Percentiles rank a stretch among this genome's conserved stretches.
Evolutionary conservation across 73 alveolate genomes (phyloP).

Genomic region (Breviolum minutum): DNA sequence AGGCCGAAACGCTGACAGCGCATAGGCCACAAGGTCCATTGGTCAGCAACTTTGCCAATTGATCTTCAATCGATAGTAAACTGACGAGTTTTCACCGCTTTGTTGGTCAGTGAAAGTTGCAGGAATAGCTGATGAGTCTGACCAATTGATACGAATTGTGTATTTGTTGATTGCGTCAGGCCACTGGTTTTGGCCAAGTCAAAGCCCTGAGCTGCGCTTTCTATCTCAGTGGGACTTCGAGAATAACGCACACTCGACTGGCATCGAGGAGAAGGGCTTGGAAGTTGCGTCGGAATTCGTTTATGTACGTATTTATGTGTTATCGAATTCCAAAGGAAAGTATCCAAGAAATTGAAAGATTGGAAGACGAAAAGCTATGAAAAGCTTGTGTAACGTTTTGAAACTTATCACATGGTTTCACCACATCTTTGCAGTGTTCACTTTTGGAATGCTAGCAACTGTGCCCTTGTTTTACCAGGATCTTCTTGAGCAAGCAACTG

Average conservation of each 20-base stretch:
- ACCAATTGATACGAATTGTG: neutral
- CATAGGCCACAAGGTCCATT: too few relatives aligned
- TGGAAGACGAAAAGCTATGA: too few relatives aligned
- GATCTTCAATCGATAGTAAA: too few relatives aligned
- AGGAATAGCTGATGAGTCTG: too few relatives aligned
- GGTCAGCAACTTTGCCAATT: too few relatives aligned
- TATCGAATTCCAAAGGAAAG: neutral
- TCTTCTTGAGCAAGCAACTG: conserved; percentile 47
- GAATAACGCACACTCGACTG: conserved; percentile 58
- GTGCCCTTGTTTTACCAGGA: neutral
- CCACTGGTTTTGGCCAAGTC: conserved; percentile 29
- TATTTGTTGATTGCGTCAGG: neutral
- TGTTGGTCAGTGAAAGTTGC: too few relatives aligned
- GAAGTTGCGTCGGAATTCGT: neutral
- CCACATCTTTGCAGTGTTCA: too few relatives aligned
- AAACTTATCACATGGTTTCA: too few relatives aligned
- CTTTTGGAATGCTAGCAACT: neutral
- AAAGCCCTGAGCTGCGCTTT: conserved; percentile 42
- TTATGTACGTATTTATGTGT: neutral
- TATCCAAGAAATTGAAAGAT: neutral
- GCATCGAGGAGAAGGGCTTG: conserved; percentile 17
- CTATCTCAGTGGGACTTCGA: conserved; percentile 69
- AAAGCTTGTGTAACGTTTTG: too few relatives aligned
- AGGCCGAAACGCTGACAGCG: too few relatives aligned
- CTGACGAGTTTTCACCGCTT: too few relatives aligned